Percentiles rank a stretch among this genome's conserved stretches.
Evolutionary conservation across 345 rosid species (phyloP).

Genomic region (Camelina neglecta): DNA sequence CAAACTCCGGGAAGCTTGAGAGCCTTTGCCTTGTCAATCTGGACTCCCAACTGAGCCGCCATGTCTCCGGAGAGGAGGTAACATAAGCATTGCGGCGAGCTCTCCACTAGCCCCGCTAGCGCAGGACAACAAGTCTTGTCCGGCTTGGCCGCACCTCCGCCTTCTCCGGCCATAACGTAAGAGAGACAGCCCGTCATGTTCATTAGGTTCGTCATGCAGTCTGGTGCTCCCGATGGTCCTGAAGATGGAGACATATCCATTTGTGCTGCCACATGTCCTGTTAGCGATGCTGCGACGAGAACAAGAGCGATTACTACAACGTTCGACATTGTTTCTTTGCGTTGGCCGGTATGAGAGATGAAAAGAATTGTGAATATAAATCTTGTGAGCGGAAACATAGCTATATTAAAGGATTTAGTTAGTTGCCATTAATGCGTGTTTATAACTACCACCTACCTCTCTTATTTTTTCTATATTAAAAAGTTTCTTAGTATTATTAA

Average conservation of each 20-base stretch:
- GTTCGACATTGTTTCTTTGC: slow-evolving; percentile 30
- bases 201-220: slow-evolving; percentile 47
- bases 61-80: slow-evolving; percentile 46
- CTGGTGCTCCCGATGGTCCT: slow-evolving; percentile 38
- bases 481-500: not conserved
- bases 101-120: slow-evolving; percentile 77
- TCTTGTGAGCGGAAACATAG: slow-evolving; percentile 15
- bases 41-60: slow-evolving; percentile 48
- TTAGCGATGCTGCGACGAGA: slow-evolving; percentile 18
- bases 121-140: slow-evolving; percentile 76
- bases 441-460: slow-evolving; percentile 40
- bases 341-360: not conserved
- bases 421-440: slow-evolving; percentile 38
- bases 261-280: slow-evolving; percentile 28
- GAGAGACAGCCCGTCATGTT: slow-evolving; percentile 77
- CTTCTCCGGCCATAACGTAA: slow-evolving; percentile 51
- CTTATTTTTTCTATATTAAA: not conserved
- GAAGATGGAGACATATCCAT: slow-evolving; percentile 39
- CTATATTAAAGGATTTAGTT: slow-evolving; percentile 27
- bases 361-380: slow-evolving; percentile 13
- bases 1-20: slow-evolving; percentile 74
- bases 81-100: slow-evolving; percentile 63
- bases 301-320: slow-evolving; percentile 18
- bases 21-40: slow-evolving; percentile 57
- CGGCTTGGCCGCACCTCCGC: slow-evolving; percentile 62